Conservation (phyloP, 2,329 filamentous ascomycete genomes). For the Calonectria pseudoturangicola region DNA sequence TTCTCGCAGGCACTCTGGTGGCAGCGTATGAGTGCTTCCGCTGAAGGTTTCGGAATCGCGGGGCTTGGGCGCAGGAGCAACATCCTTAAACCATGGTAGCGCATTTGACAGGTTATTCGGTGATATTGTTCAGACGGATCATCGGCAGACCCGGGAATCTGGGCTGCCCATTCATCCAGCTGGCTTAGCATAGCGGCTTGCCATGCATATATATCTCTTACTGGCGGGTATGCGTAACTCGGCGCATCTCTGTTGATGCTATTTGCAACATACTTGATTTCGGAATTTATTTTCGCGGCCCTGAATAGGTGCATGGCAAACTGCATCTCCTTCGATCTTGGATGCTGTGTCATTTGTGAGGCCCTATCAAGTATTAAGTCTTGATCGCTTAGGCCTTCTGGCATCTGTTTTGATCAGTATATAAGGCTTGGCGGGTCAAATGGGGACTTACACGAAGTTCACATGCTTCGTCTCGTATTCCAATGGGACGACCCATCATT, state of each 20-base stretch:
- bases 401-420: slow-evolving; percentile 54
- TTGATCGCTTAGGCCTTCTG: slow-evolving; percentile 52
- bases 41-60: slow-evolving; percentile 68
- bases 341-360: not conserved
- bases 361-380: slow-evolving; percentile 40
- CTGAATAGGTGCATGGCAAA: slow-evolving; percentile 70
- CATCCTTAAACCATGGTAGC: slow-evolving; percentile 69
- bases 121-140: slow-evolving; percentile 51
- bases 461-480: slow-evolving; percentile 72
- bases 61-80: slow-evolving; percentile 71
- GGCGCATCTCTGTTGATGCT: slow-evolving; percentile 69
- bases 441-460: slow-evolving; percentile 65
- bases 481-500: slow-evolving; percentile 74
- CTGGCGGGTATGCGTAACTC: slow-evolving; percentile 68
- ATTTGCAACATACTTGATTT: slow-evolving; percentile 75
- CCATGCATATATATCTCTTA: slow-evolving; percentile 67
- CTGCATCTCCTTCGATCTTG: slow-evolving; percentile 54
- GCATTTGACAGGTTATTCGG: slow-evolving; percentile 62
- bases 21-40: slow-evolving; percentile 63
- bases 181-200: slow-evolving; percentile 63
- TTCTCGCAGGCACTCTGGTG: slow-evolving; percentile 64
- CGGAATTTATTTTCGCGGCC: slow-evolving; percentile 69
- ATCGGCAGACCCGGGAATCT: slow-evolving; percentile 57
- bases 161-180: slow-evolving; percentile 63
- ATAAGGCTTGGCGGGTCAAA: accelerated